Base-by-base conservation (phyloP, 2,329 filamentous ascomycete species). In the Fusarium sp. region DNA sequence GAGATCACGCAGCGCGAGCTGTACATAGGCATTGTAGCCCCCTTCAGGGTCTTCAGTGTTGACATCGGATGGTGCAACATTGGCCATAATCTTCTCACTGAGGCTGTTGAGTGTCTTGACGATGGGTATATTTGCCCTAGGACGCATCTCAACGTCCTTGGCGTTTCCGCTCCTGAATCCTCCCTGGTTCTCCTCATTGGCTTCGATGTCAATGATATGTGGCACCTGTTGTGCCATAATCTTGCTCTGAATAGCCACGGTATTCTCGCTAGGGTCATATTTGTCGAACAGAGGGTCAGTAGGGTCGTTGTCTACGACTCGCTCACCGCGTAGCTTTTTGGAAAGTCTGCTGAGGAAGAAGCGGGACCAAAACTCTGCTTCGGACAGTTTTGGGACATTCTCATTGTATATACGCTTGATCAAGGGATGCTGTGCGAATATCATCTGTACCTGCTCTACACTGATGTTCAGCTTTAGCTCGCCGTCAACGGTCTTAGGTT, bases 141-240 rank as follows among this genome's bases (percentile, higher is more conserved):
- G 94, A 34, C 93, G 88, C 94, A 98, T 98, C 69, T 97, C 96
- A 36, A 92, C 82, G 77, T 98, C 94, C 57, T 95, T 94, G 53
- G 91, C 87, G 78, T 99, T 98, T 50, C 96, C 96, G 65, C 86
- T 82, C 74, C 87, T 91, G 75, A 91, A 88, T 54, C 95, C 93
- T 72, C 94, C 97, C 78, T 97, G 91, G 75, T 99, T 95, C 78
- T 96, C 93, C 80, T 98, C 96, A 76, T 99, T 99, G 31, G 92
- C 96, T 76, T 95, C 93, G 26, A 99, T 81, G 77, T 99, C 92
- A 72, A 99, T 95, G 69, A 97, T 95, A 73, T 95, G 90, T 1
- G 96, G 95, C 20, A 99, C 89, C 58, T 91, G 87, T 34, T 90
- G 83, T 5, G 90, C 83, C 69, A 87, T 82, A 48, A 88, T 83